Evolutionary conservation across 1,284 basidiomycete species (phyloP).

Genomic region (Heterobasidion annosum): DNA sequence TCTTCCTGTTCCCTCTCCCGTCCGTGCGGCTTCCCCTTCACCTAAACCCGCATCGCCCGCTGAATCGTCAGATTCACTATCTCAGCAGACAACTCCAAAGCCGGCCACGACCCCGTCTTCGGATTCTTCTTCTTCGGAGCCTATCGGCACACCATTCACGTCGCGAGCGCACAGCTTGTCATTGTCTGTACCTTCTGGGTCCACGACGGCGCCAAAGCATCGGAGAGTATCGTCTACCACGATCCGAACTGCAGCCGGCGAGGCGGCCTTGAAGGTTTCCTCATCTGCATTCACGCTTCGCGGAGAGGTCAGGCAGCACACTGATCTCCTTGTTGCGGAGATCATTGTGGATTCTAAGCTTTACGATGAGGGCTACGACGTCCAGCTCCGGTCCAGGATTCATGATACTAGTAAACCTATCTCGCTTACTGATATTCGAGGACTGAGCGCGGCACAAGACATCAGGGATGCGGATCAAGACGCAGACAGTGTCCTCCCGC

Average conservation of each 20-base stretch:
- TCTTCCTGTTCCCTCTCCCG: constrained; percentile 1
- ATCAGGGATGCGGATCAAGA: constrained; percentile 5
- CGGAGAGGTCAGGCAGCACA: constrained; percentile 44
- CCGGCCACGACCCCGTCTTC: neutral
- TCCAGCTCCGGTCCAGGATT: constrained; percentile 39
- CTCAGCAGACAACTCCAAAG: constrained; percentile 2
- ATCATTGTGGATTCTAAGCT: constrained; percentile 69
- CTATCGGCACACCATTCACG: neutral
- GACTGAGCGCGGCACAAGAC: neutral
- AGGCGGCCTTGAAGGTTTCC: constrained; percentile 21
- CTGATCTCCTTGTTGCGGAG: constrained; percentile 63
- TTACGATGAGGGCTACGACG: constrained; percentile 62
- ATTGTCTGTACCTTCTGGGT: constrained; percentile 7
- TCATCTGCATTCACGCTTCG: constrained; percentile 50
- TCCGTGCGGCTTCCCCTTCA: neutral
- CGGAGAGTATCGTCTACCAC: constrained; percentile 13
- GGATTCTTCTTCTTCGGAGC: neutral
- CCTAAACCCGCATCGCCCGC: constrained; percentile 6
- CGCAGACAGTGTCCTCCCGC: constrained; percentile 29
- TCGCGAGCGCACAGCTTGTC: neutral
- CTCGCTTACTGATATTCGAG: constrained; percentile 5
- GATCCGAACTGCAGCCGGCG: constrained; percentile 21
- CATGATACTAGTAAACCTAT: constrained; percentile 22
- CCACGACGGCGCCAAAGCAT: constrained; percentile 8
- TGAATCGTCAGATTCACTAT: neutral